phyloP scores from a whole-genome alignment of 2,329 filamentous ascomycete genomes.

The Metarhizium anisopliae region DNA sequence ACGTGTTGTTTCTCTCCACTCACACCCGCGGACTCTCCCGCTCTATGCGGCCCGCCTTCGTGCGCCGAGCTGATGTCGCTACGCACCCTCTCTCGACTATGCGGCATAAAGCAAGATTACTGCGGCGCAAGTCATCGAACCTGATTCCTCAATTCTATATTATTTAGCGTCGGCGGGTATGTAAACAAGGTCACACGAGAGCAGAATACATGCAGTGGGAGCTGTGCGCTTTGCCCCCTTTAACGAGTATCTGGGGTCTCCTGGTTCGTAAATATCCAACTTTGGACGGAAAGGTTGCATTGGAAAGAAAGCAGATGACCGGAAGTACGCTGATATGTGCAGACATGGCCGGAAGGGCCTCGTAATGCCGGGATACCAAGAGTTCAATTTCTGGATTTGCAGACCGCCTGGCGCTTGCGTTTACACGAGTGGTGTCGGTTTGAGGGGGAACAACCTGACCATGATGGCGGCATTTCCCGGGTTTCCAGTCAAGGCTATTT shows the following conservation, averaged over 20 bases:
- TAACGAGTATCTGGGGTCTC: no score
- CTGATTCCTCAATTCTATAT: background rate
- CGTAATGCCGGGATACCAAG: background rate
- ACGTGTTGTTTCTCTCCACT: background rate
- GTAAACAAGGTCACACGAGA: background rate
- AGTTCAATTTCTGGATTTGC: background rate
- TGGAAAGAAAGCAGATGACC: background rate
- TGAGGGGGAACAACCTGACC: no score
- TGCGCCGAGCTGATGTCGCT: conserved; percentile 3
- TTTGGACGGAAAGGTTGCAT: background rate
- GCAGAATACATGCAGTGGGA: background rate
- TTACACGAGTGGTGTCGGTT: background rate
- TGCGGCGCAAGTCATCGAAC: background rate
- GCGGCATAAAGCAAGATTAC: background rate
- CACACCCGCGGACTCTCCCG: background rate
- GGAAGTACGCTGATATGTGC: background rate
- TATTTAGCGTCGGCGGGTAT: conserved; percentile 9
- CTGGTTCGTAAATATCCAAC: no score
- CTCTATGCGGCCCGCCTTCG: conserved; percentile 2
- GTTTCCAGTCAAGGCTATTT: no score
- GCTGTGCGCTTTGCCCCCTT: no score
- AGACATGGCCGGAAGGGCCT: background rate
- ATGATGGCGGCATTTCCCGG: no score
- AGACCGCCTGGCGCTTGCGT: background rate
- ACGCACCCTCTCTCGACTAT: background rate